Base-by-base conservation (phyloP, 2,329 filamentous ascomycete species). In the Cladosporium sphaerospermum region DNA sequence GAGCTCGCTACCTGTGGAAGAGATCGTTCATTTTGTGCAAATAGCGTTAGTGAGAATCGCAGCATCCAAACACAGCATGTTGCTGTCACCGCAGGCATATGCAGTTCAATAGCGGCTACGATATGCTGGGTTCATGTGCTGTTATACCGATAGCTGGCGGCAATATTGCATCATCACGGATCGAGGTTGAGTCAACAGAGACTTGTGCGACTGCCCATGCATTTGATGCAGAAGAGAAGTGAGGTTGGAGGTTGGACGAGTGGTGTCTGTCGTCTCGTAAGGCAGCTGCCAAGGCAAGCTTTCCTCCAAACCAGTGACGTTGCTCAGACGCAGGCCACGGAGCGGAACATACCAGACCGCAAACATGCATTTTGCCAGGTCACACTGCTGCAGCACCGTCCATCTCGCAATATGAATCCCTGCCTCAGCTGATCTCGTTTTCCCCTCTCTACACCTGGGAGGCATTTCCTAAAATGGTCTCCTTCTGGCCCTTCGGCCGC, bases 401-500 rank as follows among this genome's bases (percentile, higher is more conserved):
- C 10, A n/a, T 16, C 36, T n/a, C 36, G 11, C 36, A 39, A n/a
- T 14, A 39, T 39, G 36, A 14, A n/a, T 14, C n/a, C n/a, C 8
- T 14, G 9, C 16, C 9, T 42, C 40, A 23, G 4, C 16, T 42
- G 40, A 42, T 42, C 16, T 9, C 10, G 11, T 28, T 9, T 32
- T 14, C 4, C 31, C 11, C 18, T 13, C n/a, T 36, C 9, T n/a
- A 2, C n/a, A 7, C 13, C 4, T 13, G 19, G 13, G 19, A 44
- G 10, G 3, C 36, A 40, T n/a, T 23, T 28, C 6, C n/a, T n/a
- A 53, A 19, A 36, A 93, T 93, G 88, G 86, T 91, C 64, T 88
- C 85, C 50, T 79, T 93, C 61, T 93, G 89, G 88, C 88, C 89
- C 59, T 95, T 86, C 83, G 84, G 82, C 76, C 87, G 95, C 89